A percentile compares a stretch with the other conserved stretches of the same genome.
Evolutionary conservation across 805 yeast genomes (phyloP).

Genomic region (Kluyveromyces lactis): DNA sequence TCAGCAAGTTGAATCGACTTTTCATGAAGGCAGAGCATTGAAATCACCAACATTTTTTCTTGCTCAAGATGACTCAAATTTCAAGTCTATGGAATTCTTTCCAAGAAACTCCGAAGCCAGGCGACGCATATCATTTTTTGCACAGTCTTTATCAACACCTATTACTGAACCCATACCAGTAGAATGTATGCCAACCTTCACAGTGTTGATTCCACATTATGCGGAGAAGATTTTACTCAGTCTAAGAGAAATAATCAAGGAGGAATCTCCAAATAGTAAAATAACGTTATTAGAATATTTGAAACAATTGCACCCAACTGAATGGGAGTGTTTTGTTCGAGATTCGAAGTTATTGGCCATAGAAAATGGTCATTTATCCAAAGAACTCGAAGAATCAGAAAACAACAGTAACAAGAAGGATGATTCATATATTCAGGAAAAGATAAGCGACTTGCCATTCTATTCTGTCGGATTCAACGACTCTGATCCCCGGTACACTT

Average conservation of each 20-base stretch:
- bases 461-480: constrained; percentile 67
- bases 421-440: constrained; percentile 27
- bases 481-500: constrained; percentile 51
- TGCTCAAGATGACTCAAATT: constrained; percentile 71
- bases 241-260: constrained; percentile 70
- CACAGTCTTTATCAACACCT: constrained; percentile 82
- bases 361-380: constrained; percentile 34
- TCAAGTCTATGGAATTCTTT: constrained; percentile 45
- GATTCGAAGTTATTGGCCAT: constrained; percentile 62
- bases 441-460: constrained; percentile 57
- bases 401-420: neutral
- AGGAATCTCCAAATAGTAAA: constrained; percentile 48
- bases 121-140: constrained; percentile 78
- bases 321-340: constrained; percentile 74
- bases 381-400: constrained; percentile 7
- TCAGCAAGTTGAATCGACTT: constrained; percentile 35
- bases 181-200: constrained; percentile 67
- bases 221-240: constrained; percentile 72
- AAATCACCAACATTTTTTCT: constrained; percentile 73
- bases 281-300: constrained; percentile 74
- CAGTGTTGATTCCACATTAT: constrained; percentile 82
- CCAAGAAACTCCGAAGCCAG: constrained; percentile 67
- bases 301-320: constrained; percentile 59
- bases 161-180: constrained; percentile 66
- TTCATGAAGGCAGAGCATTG: constrained; percentile 34